These are phyloP conservation scores for Secale cereale DNA, from an alignment of 176 grass and related monocot species.

Conservation along the genomic window DNA sequence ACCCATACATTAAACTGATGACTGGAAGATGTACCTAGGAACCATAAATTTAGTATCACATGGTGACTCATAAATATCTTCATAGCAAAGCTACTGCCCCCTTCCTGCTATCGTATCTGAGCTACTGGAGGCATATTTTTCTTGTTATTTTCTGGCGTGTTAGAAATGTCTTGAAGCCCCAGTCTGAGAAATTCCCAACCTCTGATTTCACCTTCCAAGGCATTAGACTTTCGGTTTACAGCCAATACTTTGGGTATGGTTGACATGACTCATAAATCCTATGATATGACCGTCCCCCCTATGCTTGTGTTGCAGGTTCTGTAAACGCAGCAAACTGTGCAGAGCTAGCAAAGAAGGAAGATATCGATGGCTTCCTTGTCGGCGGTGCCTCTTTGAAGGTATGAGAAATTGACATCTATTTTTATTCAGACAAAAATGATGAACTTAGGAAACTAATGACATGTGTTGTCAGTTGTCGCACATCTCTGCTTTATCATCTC, in stretches of 20 bases:
- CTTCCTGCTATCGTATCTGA: too few relatives aligned
- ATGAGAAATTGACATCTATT: not conserved
- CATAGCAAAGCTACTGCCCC: not conserved
- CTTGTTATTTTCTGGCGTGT: not conserved
- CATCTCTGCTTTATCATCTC: not conserved
- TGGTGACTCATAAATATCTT: not conserved
- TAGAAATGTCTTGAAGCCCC: not conserved
- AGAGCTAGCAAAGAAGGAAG: conserved; percentile 92
- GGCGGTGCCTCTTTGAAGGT: conserved; percentile 96
- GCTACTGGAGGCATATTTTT: not conserved
- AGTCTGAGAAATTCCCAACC: too few relatives aligned
- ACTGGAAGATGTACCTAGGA: not conserved
- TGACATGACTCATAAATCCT: too few relatives aligned
- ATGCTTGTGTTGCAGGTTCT: conserved; percentile 60
- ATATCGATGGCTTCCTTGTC: conserved; percentile 98
- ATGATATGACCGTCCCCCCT: not conserved
- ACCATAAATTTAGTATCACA: not conserved
- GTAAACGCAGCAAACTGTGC: conserved; percentile 83
- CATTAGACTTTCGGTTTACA: too few relatives aligned
- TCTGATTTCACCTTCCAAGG: too few relatives aligned
- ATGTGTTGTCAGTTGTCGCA: not conserved
- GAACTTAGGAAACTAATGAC: not conserved
- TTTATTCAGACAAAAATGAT: not conserved
- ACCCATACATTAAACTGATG: not conserved
- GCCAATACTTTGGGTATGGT: too few relatives aligned